A percentile compares a stretch with the other conserved stretches of the same genome.
These are phyloP conservation scores for Neofusicoccum kwambonambiense DNA, from an alignment of 2,329 filamentous ascomycete genomes.

Conservation along the genomic window DNA sequence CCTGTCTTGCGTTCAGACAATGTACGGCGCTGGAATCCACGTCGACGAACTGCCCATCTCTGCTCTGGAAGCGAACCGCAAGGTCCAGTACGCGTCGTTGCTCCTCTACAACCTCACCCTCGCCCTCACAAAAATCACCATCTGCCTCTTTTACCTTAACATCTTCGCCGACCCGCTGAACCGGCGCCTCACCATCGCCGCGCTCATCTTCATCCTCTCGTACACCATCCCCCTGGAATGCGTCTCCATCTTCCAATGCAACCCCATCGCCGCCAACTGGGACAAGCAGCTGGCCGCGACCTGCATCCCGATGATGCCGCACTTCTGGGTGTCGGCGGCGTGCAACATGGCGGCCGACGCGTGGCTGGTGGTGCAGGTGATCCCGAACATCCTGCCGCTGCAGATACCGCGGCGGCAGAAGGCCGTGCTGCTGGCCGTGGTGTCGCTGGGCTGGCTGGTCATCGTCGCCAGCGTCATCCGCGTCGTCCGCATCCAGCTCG, in stretches of 20 bases:
- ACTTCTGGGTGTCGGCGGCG: constrained; percentile 20
- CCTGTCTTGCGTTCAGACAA: background rate
- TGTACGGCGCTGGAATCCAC: constrained; percentile 1
- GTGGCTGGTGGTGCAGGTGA: constrained; percentile 30
- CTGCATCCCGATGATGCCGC: constrained; percentile 33
- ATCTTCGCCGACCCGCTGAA: constrained; percentile 30
- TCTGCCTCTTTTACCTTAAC: constrained; percentile 33
- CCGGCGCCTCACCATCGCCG: constrained; percentile 24
- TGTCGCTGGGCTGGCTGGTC: constrained; percentile 35
- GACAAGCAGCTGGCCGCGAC: constrained; percentile 30
- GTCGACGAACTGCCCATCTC: background rate
- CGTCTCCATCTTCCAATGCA: constrained; percentile 31
- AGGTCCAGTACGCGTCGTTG: constrained; percentile 25
- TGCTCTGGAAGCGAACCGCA: background rate
- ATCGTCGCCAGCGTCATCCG: constrained; percentile 46
- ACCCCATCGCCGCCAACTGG: constrained; percentile 34
- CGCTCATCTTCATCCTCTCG: constrained; percentile 27
- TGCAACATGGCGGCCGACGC: constrained; percentile 29
- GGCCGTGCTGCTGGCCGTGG: constrained; percentile 34
- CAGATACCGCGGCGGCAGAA: constrained; percentile 32
- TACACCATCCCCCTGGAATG: constrained; percentile 22
- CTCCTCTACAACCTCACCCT: constrained; percentile 33
- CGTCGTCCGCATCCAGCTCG: constrained; percentile 30
- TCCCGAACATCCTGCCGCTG: constrained; percentile 30
- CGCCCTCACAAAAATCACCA: constrained; percentile 27